phyloP scores from a whole-genome alignment of 805 yeast species.

The Saccharomycopsis oosterbeekiorum region DNA sequence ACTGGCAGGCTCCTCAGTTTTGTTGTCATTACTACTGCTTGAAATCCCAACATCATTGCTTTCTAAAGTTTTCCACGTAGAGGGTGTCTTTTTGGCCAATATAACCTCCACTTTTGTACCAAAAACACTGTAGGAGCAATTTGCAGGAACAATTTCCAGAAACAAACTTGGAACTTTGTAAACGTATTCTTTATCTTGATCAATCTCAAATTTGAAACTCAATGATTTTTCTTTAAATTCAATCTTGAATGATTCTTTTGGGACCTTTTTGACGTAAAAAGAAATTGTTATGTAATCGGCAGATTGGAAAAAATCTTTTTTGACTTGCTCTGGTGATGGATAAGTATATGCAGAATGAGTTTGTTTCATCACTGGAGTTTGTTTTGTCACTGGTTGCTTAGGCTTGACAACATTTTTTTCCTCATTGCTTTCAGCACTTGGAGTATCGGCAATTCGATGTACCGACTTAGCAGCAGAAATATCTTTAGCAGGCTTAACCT shows the following conservation, averaged over 20 bases:
- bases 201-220: constrained; percentile 37
- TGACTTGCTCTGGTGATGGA: constrained; percentile 26
- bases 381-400: neutral
- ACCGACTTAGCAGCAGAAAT: neutral
- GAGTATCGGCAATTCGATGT: constrained; percentile 4
- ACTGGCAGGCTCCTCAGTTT: constrained; percentile 20
- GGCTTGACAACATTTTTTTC: neutral
- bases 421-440: neutral
- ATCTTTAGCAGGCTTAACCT: neutral
- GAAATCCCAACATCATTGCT: neutral
- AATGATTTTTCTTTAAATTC: constrained; percentile 31
- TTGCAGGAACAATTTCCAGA: constrained; percentile 37
- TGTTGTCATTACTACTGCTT: constrained; percentile 19
- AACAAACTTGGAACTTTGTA: constrained; percentile 47
- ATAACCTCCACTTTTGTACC: constrained; percentile 67
- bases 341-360: neutral
- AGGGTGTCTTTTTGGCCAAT: constrained; percentile 36
- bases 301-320: constrained; percentile 71
- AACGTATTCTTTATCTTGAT: constrained; percentile 44
- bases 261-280: constrained; percentile 59
- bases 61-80: constrained; percentile 46
- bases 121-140: constrained; percentile 42
- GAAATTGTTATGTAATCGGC: constrained; percentile 48
- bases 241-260: constrained; percentile 37
- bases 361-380: neutral